Base-by-base conservation (phyloP, 2,329 filamentous ascomycete genomes). In the Colletotrichum karsti region DNA sequence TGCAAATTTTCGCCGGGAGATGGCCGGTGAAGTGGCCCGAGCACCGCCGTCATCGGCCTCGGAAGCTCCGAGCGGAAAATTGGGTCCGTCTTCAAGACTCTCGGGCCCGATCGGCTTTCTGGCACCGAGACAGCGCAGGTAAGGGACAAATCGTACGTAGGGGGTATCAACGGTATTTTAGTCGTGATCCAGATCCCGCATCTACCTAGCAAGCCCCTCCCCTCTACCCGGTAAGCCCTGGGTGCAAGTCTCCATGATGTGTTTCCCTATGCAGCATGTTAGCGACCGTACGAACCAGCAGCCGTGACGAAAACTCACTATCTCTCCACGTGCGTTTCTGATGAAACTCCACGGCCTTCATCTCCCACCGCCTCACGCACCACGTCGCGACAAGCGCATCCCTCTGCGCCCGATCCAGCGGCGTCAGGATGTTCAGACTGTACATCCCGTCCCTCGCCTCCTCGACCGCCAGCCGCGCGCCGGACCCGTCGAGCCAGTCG, bases 321-420 rank as follows among this genome's bases (percentile, higher is more conserved):
- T 69, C 53, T 12, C 60, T 65, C 69, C 69, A 70, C 2, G 57
- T 60, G n/a, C 46, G 37, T 12, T 55, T 54, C 12, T 41, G n/a
- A 13, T 59, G 44, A 10, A 63, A 69, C 15, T 28, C n/a, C 13
- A 66, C 71, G 4, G 77, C 73, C 33, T 77, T 39, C n/a, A 76
- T 74, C 53, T 73, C 74, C 79, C 79, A 81, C 24, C 78, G 58
- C 53, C 77, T 74, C 53, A 78, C 50, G 56, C 80, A 73, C 79
- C 79, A 80, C 8, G 78, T 76, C 4, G 74, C 72, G 8, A 78
- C 78, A 20, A 81, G 74, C 5, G 76, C 78, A 57, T 81, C 79
- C 4, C 78, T 71, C 65, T 70, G 56, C 8, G 70, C 70, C 5
- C 60, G 59, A 18, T 69, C 69, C 74, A 80, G 74, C 70, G 77